Base-by-base conservation (phyloP, 345 rosid genomes). In the Hypericum perforatum region DNA sequence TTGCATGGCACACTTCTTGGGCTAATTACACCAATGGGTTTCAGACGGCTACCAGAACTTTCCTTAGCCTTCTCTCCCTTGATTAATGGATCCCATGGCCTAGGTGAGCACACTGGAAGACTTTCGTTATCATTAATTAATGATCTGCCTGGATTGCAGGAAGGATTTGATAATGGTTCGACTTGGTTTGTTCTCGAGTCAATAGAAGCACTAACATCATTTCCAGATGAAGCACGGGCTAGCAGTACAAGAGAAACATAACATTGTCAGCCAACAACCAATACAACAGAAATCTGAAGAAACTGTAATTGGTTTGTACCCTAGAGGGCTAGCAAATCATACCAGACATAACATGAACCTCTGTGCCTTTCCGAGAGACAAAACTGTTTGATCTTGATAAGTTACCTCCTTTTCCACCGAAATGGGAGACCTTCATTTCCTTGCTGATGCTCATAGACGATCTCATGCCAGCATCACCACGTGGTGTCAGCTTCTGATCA, bases 31-130 rank as follows among this genome's bases (percentile, higher is more conserved):
- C 62, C 55, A 62, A 65, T 52, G 61, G 80, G 73, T 70, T 75
- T 76, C 50, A 70, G 63, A 66, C 65, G 79, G 75, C 67, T 63
- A 59, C 50, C 68, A 16, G 70, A 48, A 47, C 61, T 61, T 60
- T 76, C 94, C 59, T 64, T 79, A 56, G 71, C 59, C 69, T 77
- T 87, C 50, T 92, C 91, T 58, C 71, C 63, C 61, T 64, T 81
- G 65, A 66, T 81, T 68, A 72, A 64, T 61, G 67, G 76, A 59
- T 79, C 91, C 61, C 62, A 54, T 49, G 80, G 67, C 59, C 71
- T 74, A 60, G 74, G 65, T 39, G 66, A 63, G 56, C 72, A 78
- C 71, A 80, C 94, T 43, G 69, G 82, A 55, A 67, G 42, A 71
- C 55, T 74, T 63, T 71, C 89, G 72, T 62, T 61, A 44, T 53